Base-by-base conservation (phyloP, 2,329 filamentous ascomycete genomes). In the Colletotrichum limetticola region DNA sequence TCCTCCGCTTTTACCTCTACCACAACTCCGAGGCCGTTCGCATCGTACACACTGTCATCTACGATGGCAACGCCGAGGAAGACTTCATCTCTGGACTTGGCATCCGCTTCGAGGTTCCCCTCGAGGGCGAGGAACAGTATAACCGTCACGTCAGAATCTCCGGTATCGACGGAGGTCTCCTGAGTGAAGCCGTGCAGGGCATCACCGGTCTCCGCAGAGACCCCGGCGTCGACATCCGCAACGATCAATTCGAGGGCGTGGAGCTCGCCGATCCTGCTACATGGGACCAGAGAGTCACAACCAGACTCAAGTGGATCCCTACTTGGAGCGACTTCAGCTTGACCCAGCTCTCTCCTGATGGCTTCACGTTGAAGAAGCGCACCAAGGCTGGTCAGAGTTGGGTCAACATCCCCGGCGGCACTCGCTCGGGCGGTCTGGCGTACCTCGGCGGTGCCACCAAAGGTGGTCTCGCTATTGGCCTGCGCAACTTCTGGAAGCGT, bases 401-500 rank as follows among this genome's bases (percentile, higher is more conserved):
- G 89, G 80, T 91, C 1, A 89, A 88, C 1, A 88, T 91, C 12
- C 86, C 88, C 0, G 89, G 87, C 0, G 88, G 88, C 2, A 89
- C 86, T 1, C 84, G 88, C 1, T 85, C 90, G 1, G 86, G 85
- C 0, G 90, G 90, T 0, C 80, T 91, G 0, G 88, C 86, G 0
- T 92, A 91, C 74, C 84, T 92, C 0, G 90, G 90, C 2, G 86
- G 87, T 11, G 87, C 89, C 5, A 86, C 84, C 0, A 79, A 81
- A 3, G 90, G 90, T n/a, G 90, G 90, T 14, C 82, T 92, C 1
- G 90, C 88, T 1, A 78, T 92, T 5, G 89, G 88, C 0, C 83
- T 90, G 59, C 85, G 87, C 3, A 86, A 91, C 76, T 92, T 92
- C 78, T 92, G 90, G 90, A 89, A 92, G 81, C 85, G 88, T 19